Base-by-base conservation (phyloP, 2,329 filamentous ascomycete species). In the Neocucurbitaria cava region DNA sequence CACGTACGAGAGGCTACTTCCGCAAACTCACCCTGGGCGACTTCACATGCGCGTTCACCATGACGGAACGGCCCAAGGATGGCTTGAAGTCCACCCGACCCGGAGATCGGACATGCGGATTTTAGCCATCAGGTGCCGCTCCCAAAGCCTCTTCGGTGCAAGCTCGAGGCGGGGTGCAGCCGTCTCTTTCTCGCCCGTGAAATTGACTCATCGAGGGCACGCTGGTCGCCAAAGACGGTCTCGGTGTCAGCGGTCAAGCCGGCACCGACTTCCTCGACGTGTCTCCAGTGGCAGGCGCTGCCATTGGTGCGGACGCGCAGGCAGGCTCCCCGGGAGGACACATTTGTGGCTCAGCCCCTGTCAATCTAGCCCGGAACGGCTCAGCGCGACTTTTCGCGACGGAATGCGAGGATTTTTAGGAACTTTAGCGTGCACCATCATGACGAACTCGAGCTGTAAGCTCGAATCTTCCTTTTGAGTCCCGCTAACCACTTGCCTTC, bases 381-480 rank as follows among this genome's bases (percentile, higher is more conserved):
- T 15, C 52, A 43, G 52, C 55, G 55, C 55, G 47, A 43, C 42
- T 31, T 31, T 31, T 35, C 38, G 38, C 38, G 38, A 23, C 21
- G 20, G 21, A 23, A 40, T 20, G 43, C 54, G 59, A 62, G 51
- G 55, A 59, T 61, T 61, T 63, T 63, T 63, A 56, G 58, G 52
- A 48, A 50, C 35, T 11, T 51, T 61, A 59, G 57, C 54, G 60
- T 47, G 42, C 52, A 50, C 49, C 42, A 39, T 66, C 59, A 67
- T 65, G 64, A 67, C 64, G 64, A 64, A 59, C 58, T 64, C 60
- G 57, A 68, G 41, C 33, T 51, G 53, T 46, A 33, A n/a, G 58
- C 64, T 67, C 62, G 65, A 68, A 67, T 49, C 65, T 68, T 68
- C 65, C 56, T 47, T 67, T 43, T 58, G 58, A 54, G 58, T 65